A percentile compares a stretch with the other conserved stretches of the same genome.
phyloP scores from a whole-genome alignment of 495 filamentous ascomycete genomes.

The Xylaria venustula region DNA sequence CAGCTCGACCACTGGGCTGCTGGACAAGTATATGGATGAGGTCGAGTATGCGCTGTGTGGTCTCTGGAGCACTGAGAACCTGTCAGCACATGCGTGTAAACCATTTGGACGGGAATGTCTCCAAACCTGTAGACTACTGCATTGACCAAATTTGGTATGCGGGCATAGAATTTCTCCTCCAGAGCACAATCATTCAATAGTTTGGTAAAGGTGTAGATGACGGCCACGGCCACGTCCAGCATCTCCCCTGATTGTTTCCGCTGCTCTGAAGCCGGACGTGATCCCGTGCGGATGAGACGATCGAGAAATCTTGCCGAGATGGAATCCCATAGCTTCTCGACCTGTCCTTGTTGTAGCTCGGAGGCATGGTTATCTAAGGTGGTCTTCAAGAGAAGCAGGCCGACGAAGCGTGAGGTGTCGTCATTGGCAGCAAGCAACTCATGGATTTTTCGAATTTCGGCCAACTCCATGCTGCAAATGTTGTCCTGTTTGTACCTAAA shows the following conservation, averaged over 20 bases:
- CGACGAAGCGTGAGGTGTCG: constrained; percentile 65
- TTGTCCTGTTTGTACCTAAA: too few relatives aligned
- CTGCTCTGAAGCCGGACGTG: constrained; percentile 20
- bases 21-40: constrained; percentile 50
- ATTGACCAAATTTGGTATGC: constrained; percentile 50
- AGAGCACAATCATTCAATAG: constrained; percentile 47
- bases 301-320: constrained; percentile 60
- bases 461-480: constrained; percentile 16
- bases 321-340: constrained; percentile 47
- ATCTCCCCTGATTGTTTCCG: constrained; percentile 50
- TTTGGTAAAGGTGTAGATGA: constrained; percentile 57
- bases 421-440: constrained; percentile 53
- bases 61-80: constrained; percentile 46
- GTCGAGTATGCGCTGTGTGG: constrained; percentile 50
- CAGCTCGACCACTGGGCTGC: constrained; percentile 24
- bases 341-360: constrained; percentile 41
- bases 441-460: constrained; percentile 39
- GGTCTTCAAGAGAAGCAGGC: constrained; percentile 60
- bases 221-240: constrained; percentile 58
- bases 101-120: background rate
- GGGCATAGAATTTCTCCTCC: constrained; percentile 44
- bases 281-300: constrained; percentile 53
- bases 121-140: constrained; percentile 53
- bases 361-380: constrained; percentile 54
- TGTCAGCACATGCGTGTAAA: constrained; percentile 19